These are phyloP conservation scores for Pyronema domesticum DNA, from an alignment of 495 filamentous ascomycete species.

Conservation along the genomic window DNA sequence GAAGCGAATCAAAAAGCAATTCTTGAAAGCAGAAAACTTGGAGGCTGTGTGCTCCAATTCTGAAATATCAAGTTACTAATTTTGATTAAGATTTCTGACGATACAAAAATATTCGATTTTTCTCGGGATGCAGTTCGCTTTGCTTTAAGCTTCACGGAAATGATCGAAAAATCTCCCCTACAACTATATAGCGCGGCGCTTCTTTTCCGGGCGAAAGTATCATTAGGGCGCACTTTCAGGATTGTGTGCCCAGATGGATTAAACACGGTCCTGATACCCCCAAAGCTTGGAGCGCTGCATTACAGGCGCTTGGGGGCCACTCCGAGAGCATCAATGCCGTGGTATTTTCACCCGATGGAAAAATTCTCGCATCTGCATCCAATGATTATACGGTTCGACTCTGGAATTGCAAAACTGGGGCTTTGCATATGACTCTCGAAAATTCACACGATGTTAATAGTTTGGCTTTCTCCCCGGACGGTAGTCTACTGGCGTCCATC, in stretches of 20 bases:
- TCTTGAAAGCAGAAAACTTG: too few species aligned
- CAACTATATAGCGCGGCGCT: constrained; percentile 25
- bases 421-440: too few species aligned
- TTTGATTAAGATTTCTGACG: neutral
- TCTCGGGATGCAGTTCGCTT: constrained; percentile 11
- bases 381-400: constrained; percentile 14
- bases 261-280: neutral
- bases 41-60: too few species aligned
- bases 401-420: too few species aligned
- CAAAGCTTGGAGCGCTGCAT: constrained; percentile 10
- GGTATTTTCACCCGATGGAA: neutral
- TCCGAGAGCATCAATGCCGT: neutral
- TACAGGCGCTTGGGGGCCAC: constrained; percentile 18
- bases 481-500: too few species aligned
- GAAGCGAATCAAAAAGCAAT: too few species aligned
- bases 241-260: constrained; percentile 10
- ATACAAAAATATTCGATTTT: neutral
- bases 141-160: constrained; percentile 9
- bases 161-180: constrained; percentile 21
- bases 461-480: too few species aligned
- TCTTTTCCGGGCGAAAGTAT: constrained; percentile 24
- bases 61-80: too few species aligned
- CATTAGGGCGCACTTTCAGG: constrained; percentile 11
- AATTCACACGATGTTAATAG: too few species aligned
- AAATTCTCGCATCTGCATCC: constrained; percentile 12